Evolutionary conservation across 345 rosid genomes (phyloP).

Genomic region (Anacardium occidentale): DNA sequence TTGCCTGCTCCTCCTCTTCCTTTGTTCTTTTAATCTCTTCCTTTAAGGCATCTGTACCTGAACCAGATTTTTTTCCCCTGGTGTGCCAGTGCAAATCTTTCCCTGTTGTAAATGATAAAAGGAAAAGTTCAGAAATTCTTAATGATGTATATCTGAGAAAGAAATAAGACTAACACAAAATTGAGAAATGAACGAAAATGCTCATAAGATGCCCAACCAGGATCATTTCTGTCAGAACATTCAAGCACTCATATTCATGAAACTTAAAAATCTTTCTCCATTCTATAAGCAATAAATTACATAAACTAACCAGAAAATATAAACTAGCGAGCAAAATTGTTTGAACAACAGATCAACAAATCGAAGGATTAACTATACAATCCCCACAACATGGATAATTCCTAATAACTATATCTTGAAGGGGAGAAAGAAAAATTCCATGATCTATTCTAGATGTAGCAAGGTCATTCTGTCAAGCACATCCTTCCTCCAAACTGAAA

Average conservation of each 20-base stretch:
- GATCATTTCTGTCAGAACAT: not conserved
- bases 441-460: not conserved
- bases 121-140: not conserved
- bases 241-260: not conserved
- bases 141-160: not conserved
- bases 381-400: not conserved
- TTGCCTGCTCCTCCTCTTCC: constrained; percentile 95
- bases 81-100: constrained; percentile 94
- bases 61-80: constrained; percentile 56
- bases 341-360: not conserved
- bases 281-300: not conserved
- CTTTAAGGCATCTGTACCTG: constrained; percentile 60
- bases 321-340: not conserved
- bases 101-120: constrained; percentile 42
- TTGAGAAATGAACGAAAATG: not conserved
- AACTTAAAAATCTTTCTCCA: not conserved
- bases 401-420: not conserved
- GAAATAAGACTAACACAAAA: not conserved
- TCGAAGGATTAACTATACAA: not conserved
- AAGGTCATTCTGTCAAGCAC: too few species aligned
- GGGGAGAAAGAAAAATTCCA: not conserved
- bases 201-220: not conserved
- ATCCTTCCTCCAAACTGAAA: too few species aligned
- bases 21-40: constrained; percentile 86
- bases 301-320: not conserved